Percentiles rank a stretch among this genome's conserved stretches.
These are phyloP conservation scores for Yarrowia phangngaensis DNA, from an alignment of 805 yeast genomes.

Conservation along the genomic window DNA sequence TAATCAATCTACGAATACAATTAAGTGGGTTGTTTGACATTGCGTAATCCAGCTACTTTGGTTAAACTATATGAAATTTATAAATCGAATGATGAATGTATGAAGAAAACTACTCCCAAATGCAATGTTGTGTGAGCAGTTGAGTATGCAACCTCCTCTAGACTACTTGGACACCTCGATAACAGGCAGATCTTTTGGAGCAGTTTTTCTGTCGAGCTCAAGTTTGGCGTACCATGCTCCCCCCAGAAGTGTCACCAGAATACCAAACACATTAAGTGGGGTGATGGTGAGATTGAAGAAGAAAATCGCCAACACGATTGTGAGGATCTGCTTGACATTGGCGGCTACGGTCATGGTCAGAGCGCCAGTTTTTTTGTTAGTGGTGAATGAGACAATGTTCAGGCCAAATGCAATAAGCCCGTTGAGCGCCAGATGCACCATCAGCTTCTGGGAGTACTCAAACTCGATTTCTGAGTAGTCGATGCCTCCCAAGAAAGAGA, in stretches of 20 bases:
- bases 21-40: no score
- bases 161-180: no score
- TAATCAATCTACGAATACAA: no score
- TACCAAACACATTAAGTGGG: slow-evolving; percentile 34
- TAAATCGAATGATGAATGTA: no score
- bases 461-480: slow-evolving; percentile 28
- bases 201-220: slow-evolving; percentile 27
- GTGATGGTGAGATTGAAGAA: slow-evolving; percentile 36
- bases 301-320: slow-evolving; percentile 34
- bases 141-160: no score
- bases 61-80: no score
- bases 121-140: no score
- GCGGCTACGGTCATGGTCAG: slow-evolving; percentile 37
- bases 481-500: slow-evolving; percentile 24
- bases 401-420: slow-evolving; percentile 35
- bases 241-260: slow-evolving; percentile 33
- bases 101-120: no score
- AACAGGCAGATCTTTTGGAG: no score
- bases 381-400: slow-evolving; percentile 36
- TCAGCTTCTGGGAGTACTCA: slow-evolving; percentile 29
- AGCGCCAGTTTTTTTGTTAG: slow-evolving; percentile 37
- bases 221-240: slow-evolving; percentile 36
- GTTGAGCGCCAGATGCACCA: slow-evolving; percentile 33
- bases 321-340: slow-evolving; percentile 36
- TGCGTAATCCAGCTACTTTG: no score